These are phyloP conservation scores for Lentinula novae-zelandiae DNA, from an alignment of 1,284 basidiomycete genomes.

Conservation along the genomic window DNA sequence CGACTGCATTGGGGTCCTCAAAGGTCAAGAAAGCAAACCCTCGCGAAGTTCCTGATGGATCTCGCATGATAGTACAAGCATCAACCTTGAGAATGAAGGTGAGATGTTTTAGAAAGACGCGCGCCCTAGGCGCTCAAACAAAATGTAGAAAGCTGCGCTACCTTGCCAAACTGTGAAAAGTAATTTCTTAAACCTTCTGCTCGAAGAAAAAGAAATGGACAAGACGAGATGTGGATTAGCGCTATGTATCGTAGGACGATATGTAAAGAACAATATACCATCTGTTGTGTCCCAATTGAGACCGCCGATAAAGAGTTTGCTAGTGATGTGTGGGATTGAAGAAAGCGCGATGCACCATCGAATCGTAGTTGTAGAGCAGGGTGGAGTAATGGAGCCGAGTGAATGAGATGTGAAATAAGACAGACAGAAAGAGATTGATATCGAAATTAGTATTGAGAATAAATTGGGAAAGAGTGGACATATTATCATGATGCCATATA, in stretches of 20 bases:
- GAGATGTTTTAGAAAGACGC: conserved; percentile 16
- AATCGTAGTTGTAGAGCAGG: conserved; percentile 9
- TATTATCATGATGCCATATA: neutral
- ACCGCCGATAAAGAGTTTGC: conserved; percentile 98
- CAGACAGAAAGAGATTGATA: neutral
- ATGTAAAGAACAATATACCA: conserved; percentile 56
- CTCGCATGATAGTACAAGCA: conserved; percentile 94
- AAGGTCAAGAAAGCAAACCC: conserved; percentile 97
- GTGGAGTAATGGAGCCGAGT: conserved; percentile 6
- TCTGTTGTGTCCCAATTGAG: conserved; percentile 98
- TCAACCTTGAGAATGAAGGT: conserved; percentile 54
- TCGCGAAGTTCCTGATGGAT: conserved; percentile 84
- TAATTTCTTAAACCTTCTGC: conserved; percentile 69
- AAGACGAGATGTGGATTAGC: conserved; percentile 26
- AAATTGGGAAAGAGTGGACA: neutral
- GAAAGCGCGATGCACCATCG: conserved; percentile 15
- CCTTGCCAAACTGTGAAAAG: conserved; percentile 72
- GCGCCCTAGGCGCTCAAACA: neutral
- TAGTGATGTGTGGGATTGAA: conserved; percentile 41
- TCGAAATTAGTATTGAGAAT: conserved; percentile 10
- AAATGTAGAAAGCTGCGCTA: conserved; percentile 23
- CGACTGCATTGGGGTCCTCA: conserved; percentile 77
- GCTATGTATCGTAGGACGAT: conserved; percentile 34
- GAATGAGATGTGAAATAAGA: neutral
- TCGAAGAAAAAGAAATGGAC: conserved; percentile 22